Evolutionary conservation across 352 stramenopile genomes (phyloP), one percentile per base, ranked within the genome.

Genomic region (Peronospora belbahrii): DNA sequence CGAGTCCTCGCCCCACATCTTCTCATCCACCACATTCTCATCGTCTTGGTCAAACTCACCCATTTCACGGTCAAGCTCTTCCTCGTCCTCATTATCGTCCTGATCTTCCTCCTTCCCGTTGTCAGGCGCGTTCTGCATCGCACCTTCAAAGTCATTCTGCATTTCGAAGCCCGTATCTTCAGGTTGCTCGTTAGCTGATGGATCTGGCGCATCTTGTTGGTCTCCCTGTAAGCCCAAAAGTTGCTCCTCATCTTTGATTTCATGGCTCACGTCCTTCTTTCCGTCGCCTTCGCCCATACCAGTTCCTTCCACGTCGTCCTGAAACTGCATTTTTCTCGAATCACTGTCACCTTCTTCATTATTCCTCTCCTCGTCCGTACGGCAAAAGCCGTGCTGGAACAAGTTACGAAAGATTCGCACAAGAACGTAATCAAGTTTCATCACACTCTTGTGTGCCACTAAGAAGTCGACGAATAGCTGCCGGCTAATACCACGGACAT

Each of bases 161-260:
- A 99, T 99, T 70, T 99, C 97, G 52, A 99, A 84, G 9, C 97
- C 97, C 40, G 95, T 97, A 41, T 99, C 93, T 28, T 97, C 83
- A 0, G 73, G 67, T 46, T 98, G 77, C 34, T 98, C 60, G 17
- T 97, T 78, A 40, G 93, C 73, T 4, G 56, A 52, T 44, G 84
- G 56, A 42, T 96, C 76, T 23, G 85, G 56, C 18, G 97, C 75
- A 33, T 83, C 53, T 30, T 94, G 66, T 22, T 95, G 75, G 10
- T 97, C 94, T 37, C 83, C 85, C 70, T 99, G 97, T 13, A 99
- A 67, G 3, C 97, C 97, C 2, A 99, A 70, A n/a, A 99, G 67
- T 67, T 99, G 97, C 33, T 99, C 97, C 72, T 99, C 97, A 50
- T 99, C 97, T 54, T 99, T 96, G 24, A 99, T 97, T 63, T 99